phyloP scores from a whole-genome alignment of 202 grass and related monocot species.

The Miscanthus sacchariflorus region DNA sequence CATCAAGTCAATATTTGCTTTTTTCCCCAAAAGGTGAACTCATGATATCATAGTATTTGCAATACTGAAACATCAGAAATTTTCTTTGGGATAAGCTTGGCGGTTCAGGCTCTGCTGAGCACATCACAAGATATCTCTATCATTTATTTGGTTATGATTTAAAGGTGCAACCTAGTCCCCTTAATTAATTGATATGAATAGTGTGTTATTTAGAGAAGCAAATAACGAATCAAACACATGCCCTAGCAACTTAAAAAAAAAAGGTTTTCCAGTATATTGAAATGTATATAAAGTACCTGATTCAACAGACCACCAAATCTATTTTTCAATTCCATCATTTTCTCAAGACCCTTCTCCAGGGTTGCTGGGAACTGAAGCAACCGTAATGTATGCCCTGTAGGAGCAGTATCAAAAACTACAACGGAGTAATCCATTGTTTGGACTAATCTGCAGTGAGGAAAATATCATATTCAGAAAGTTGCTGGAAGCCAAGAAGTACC shows the following conservation, averaged over 20 bases:
- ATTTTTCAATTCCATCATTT: conserved; percentile 94
- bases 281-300: conserved; percentile 72
- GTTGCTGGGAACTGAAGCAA: conserved; percentile 97
- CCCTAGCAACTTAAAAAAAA: not conserved
- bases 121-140: not conserved
- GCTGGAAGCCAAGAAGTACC: conserved; percentile 7
- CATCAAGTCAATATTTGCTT: not conserved
- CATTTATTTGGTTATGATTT: conserved; percentile 36
- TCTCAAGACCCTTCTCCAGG: conserved; percentile 97
- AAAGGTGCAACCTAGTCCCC: not conserved
- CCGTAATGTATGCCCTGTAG: conserved; percentile 95
- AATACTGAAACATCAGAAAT: conserved; percentile 11
- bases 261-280: conserved; percentile 14
- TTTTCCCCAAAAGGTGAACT: not conserved
- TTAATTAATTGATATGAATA: not conserved
- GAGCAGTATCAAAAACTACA: conserved; percentile 99
- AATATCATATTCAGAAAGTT: conserved; percentile 20
- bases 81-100: conserved; percentile 21
- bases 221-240: not conserved
- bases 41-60: conserved; percentile 21
- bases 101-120: not conserved
- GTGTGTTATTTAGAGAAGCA: not conserved
- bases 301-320: conserved; percentile 92
- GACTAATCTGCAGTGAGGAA: conserved; percentile 80
- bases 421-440: conserved; percentile 99